A percentile compares a stretch with the other conserved stretches of the same genome.
Conservation (phyloP, 305 asterid species). For the Solanum hybrid region DNA sequence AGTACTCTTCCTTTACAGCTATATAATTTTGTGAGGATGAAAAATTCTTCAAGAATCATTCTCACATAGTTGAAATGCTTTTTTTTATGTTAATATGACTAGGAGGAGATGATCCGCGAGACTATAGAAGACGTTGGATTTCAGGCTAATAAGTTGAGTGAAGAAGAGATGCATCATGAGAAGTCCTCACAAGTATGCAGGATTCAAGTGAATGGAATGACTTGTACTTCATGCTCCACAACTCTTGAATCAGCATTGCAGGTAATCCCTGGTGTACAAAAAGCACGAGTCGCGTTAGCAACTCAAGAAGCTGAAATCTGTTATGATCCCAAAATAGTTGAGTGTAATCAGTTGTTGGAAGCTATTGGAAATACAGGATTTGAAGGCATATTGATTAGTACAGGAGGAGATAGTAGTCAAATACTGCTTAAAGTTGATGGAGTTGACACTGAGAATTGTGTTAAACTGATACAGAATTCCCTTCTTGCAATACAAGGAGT, state of each 20-base stretch:
- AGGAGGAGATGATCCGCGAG: slow-evolving; percentile 66
- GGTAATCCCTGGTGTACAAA: slow-evolving; percentile 34
- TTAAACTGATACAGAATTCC: slow-evolving; percentile 41
- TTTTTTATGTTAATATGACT: neutral
- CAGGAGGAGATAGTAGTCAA: slow-evolving; percentile 49
- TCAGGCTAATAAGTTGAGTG: slow-evolving; percentile 37
- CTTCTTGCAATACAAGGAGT: slow-evolving; percentile 66
- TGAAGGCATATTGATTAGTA: slow-evolving; percentile 43
- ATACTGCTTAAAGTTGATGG: slow-evolving; percentile 66
- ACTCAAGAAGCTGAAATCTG: slow-evolving; percentile 30
- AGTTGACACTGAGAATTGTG: slow-evolving; percentile 25
- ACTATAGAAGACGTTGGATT: slow-evolving; percentile 78
- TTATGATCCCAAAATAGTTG: slow-evolving; percentile 30
- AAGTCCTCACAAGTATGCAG: slow-evolving; percentile 42
- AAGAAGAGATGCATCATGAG: slow-evolving; percentile 31
- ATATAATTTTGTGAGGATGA: neutral
- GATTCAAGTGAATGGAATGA: slow-evolving; percentile 64
- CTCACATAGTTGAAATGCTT: neutral
- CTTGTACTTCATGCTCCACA: slow-evolving; percentile 72
- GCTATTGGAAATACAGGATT: slow-evolving; percentile 43
- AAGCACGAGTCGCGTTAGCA: slow-evolving; percentile 27
- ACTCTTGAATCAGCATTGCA: slow-evolving; percentile 42
- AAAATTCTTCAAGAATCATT: neutral
- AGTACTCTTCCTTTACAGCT: neutral
- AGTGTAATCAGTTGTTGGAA: slow-evolving; percentile 27